Conservation (phyloP, 371 early-diverging fungal genomes). For the Dinochytrium kinnereticum region DNA sequence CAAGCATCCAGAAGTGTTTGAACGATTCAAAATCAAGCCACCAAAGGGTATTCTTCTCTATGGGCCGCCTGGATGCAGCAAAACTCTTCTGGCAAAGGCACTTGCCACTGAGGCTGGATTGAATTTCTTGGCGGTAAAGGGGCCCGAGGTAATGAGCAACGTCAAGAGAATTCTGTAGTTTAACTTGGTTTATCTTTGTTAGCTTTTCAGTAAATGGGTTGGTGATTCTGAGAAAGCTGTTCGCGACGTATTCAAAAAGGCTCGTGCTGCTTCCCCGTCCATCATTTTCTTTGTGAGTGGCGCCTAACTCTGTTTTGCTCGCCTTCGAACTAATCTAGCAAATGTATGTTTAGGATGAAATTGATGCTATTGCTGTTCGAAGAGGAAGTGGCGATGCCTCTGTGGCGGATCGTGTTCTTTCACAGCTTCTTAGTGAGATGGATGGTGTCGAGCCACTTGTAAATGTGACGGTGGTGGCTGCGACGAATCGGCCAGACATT, state of each 20-base stretch:
- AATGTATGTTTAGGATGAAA: conserved; percentile 80
- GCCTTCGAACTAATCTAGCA: too few relatives aligned
- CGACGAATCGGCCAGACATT: conserved; percentile 99
- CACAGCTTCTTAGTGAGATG: conserved; percentile 91
- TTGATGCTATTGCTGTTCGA: conserved; percentile 94
- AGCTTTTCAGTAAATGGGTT: conserved; percentile 96
- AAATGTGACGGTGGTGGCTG: conserved; percentile 95
- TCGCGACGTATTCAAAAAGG: conserved; percentile 92
- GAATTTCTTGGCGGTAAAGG: conserved; percentile 98
- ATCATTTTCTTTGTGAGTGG: conserved; percentile 94
- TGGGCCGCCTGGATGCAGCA: conserved; percentile 98
- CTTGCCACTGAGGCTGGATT: conserved; percentile 95
- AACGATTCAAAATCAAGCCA: conserved; percentile 85
- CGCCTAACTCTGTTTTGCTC: not conserved
- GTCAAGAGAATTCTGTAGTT: too few relatives aligned
- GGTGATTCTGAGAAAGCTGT: conserved; percentile 98
- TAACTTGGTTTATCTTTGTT: not conserved
- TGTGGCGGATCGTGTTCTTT: conserved; percentile 91
- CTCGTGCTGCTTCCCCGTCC: conserved; percentile 92
- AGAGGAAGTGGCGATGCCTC: conserved; percentile 69
- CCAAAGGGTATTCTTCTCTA: conserved; percentile 97
- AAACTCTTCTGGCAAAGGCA: conserved; percentile 98
- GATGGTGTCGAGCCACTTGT: conserved; percentile 96
- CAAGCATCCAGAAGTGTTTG: conserved; percentile 88
- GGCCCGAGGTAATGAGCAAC: conserved; percentile 92